phyloP scores from a whole-genome alignment of 306 rosid species.

The Pachyrhizus erosus region DNA sequence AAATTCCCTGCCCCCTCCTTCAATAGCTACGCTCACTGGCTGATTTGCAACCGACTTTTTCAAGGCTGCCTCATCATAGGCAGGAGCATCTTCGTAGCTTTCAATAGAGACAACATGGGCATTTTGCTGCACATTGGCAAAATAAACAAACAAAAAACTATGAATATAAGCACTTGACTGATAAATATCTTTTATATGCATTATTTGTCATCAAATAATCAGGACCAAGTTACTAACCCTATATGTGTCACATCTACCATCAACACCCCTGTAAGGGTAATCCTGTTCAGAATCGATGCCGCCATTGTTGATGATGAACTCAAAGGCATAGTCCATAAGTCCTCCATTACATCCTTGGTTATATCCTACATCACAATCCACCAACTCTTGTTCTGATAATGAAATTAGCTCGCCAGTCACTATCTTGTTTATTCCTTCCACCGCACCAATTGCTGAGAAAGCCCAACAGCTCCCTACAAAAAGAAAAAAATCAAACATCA shows the following conservation, averaged over 20 bases:
- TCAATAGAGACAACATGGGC: slow-evolving; percentile 84
- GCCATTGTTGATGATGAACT: slow-evolving; percentile 88
- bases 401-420: slow-evolving; percentile 83
- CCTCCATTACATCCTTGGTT: slow-evolving; percentile 96
- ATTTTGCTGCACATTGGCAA: slow-evolving; percentile 68
- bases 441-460: slow-evolving; percentile 75
- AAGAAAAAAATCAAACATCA: neutral
- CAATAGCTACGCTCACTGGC: slow-evolving; percentile 79
- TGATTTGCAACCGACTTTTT: slow-evolving; percentile 78
- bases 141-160: neutral
- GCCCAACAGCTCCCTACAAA: slow-evolving; percentile 99
- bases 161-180: neutral
- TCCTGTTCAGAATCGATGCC: slow-evolving; percentile 91
- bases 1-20: slow-evolving; percentile 94
- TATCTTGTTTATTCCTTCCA: slow-evolving; percentile 86
- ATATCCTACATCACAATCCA: slow-evolving; percentile 83
- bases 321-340: slow-evolving; percentile 87
- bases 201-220: neutral
- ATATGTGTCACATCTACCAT: slow-evolving; percentile 67
- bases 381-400: slow-evolving; percentile 92
- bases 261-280: slow-evolving; percentile 75
- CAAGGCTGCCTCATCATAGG: slow-evolving; percentile 70
- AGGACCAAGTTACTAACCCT: slow-evolving; percentile 54
- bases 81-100: slow-evolving; percentile 75
- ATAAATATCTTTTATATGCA: neutral